These are phyloP conservation scores for Aspergillus ibericus DNA, from an alignment of 2,329 filamentous ascomycete species.

Conservation along the genomic window DNA sequence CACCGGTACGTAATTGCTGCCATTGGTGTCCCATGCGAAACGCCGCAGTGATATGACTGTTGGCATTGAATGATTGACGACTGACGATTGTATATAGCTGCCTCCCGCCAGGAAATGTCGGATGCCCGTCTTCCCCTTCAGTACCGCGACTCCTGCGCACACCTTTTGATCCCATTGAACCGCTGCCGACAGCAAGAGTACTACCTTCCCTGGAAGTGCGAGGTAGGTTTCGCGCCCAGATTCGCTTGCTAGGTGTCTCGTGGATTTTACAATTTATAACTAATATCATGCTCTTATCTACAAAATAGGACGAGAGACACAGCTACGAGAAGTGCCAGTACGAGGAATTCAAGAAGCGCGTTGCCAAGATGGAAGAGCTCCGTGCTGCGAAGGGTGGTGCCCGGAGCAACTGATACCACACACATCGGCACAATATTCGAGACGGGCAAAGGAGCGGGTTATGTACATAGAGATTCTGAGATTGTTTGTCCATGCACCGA, in stretches of 20 bases:
- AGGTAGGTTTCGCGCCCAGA: conserved; percentile 59
- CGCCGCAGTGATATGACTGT: conserved; percentile 9
- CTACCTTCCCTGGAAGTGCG: conserved; percentile 97
- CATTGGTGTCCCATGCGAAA: conserved; percentile 23
- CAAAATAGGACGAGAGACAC: conserved; percentile 83
- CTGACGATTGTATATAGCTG: conserved; percentile 25
- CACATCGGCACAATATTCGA: conserved; percentile 26
- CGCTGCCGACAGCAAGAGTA: conserved; percentile 88
- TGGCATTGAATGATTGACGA: conserved; percentile 3
- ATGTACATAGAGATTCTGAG: conserved; percentile 43
- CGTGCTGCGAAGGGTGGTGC: conserved; percentile 79
- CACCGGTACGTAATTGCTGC: conserved; percentile 34
- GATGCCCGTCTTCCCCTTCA: conserved; percentile 82
- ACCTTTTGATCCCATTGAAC: conserved; percentile 93
- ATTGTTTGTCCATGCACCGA: conserved; percentile 36
- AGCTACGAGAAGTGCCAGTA: conserved; percentile 99
- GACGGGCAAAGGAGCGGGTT: conserved; percentile 31
- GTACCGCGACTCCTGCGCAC: conserved; percentile 94
- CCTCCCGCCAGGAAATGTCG: conserved; percentile 80
- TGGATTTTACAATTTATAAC: conserved; percentile 8
- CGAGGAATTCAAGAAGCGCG: conserved; percentile 96
- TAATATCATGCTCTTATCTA: neutral
- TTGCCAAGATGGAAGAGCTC: conserved; percentile 98
- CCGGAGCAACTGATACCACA: conserved; percentile 70
- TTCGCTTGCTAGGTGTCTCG: neutral